phyloP scores from a whole-genome alignment of 441 rosid species.

The Adansonia rubrostipa region DNA sequence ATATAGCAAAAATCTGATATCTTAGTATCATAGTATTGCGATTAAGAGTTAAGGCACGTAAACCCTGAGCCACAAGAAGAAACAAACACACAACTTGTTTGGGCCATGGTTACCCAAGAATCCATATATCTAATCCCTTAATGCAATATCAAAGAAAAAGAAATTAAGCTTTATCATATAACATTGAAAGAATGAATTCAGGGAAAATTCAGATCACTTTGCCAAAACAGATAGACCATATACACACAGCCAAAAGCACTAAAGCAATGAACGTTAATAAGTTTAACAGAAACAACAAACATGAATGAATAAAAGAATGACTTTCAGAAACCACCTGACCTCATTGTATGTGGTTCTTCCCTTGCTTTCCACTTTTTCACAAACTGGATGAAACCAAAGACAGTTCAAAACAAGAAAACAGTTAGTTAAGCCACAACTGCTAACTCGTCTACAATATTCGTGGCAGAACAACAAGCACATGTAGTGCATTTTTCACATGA shows the following conservation, averaged over 20 bases:
- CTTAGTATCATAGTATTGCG: not conserved
- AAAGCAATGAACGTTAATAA: not conserved
- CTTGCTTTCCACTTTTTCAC: constrained; percentile 98
- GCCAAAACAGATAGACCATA: not conserved
- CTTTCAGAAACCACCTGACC: constrained; percentile 60
- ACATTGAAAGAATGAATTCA: constrained; percentile 6
- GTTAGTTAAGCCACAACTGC: not conserved
- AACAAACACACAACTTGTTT: not conserved
- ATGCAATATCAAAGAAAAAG: constrained; percentile 5
- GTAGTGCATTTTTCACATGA: not conserved
- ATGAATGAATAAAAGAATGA: constrained; percentile 19
- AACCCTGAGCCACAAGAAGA: not conserved
- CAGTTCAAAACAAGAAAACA: constrained; percentile 29
- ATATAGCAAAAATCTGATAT: not conserved
- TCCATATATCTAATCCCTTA: not conserved
- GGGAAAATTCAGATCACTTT: not conserved
- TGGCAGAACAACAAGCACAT: constrained; percentile 2
- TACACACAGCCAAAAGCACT: not conserved
- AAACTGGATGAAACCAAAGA: constrained; percentile 56
- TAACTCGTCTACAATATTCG: constrained; percentile 11
- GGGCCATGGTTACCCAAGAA: not conserved
- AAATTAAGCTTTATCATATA: not conserved
- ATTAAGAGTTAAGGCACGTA: not conserved
- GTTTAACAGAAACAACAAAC: constrained; percentile 14
- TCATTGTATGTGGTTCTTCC: constrained; percentile 99